These are phyloP conservation scores for Dictyophora rubrovolvata DNA, from an alignment of 768 basidiomycete species.

Conservation along the genomic window DNA sequence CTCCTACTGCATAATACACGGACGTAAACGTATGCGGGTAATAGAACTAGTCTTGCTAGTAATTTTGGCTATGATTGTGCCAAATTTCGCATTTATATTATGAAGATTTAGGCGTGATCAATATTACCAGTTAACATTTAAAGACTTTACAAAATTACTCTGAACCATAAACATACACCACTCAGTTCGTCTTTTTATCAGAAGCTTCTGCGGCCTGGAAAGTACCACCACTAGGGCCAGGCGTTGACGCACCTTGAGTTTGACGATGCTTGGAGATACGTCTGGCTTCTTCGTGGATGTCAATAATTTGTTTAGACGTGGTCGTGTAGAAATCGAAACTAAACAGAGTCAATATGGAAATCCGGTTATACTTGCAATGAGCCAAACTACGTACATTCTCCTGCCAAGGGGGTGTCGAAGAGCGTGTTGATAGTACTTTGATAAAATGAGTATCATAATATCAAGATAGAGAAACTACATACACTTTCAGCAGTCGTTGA, in stretches of 20 bases:
- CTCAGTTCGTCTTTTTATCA: too few relatives aligned
- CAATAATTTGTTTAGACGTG: conserved; percentile 78
- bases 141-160: too few relatives aligned
- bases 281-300: conserved; percentile 89
- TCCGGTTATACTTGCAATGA: not conserved
- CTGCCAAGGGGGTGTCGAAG: conserved; percentile 68
- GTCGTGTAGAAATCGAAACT: conserved; percentile 65
- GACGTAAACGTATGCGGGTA: too few relatives aligned
- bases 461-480: conserved; percentile 11
- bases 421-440: conserved; percentile 69
- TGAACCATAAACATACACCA: too few relatives aligned
- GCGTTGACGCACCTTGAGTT: not conserved
- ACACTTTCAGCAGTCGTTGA: conserved; percentile 62
- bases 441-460: not conserved
- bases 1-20: too few relatives aligned
- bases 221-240: not conserved
- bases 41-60: too few relatives aligned
- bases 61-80: too few relatives aligned
- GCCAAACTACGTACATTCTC: conserved; percentile 37
- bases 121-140: too few relatives aligned
- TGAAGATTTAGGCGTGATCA: too few relatives aligned
- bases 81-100: too few relatives aligned
- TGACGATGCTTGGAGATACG: conserved; percentile 53
- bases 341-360: not conserved
- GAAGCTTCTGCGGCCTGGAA: not conserved